phyloP scores from a whole-genome alignment of 805 yeast species.

The Hanseniaspora vineae region DNA sequence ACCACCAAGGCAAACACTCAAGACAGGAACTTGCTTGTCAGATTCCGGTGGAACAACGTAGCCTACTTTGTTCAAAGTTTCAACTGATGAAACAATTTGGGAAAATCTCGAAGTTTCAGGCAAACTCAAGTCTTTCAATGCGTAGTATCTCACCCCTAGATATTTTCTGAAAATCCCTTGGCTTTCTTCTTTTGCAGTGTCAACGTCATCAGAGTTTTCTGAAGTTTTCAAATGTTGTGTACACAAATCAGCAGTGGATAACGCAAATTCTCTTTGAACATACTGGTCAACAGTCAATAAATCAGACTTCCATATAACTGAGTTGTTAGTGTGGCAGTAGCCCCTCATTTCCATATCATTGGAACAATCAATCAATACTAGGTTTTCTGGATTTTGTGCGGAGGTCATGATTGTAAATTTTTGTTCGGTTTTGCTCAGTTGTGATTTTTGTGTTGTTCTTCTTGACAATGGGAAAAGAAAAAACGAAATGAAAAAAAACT shows the following conservation, averaged over 20 bases:
- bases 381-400: not conserved
- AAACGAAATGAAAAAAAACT: too few relatives aligned
- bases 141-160: conserved; percentile 26
- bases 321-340: conserved; percentile 25
- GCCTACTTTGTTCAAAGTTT: conserved; percentile 27
- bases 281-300: conserved; percentile 23
- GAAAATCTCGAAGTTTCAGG: conserved; percentile 15
- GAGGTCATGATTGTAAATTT: too few relatives aligned
- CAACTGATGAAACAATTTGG: conserved; percentile 30
- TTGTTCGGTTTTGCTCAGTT: too few relatives aligned
- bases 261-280: conserved; percentile 23
- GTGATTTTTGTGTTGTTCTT: too few relatives aligned
- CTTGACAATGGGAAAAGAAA: too few relatives aligned
- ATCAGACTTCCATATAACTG: conserved; percentile 23
- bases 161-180: conserved; percentile 6
- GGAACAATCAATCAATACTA: conserved; percentile 11
- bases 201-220: conserved; percentile 10
- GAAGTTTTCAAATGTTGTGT: not conserved
- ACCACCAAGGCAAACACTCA: conserved; percentile 40
- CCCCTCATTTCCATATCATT: conserved; percentile 24
- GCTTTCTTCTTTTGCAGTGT: conserved; percentile 8
- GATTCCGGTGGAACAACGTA: conserved; percentile 18
- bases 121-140: conserved; percentile 17
- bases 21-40: conserved; percentile 18
- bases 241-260: conserved; percentile 21